A percentile compares a stretch with the other conserved stretches of the same genome.
Evolutionary conservation across 352 stramenopile species (phyloP).

Genomic region (Pythium periplocum): DNA sequence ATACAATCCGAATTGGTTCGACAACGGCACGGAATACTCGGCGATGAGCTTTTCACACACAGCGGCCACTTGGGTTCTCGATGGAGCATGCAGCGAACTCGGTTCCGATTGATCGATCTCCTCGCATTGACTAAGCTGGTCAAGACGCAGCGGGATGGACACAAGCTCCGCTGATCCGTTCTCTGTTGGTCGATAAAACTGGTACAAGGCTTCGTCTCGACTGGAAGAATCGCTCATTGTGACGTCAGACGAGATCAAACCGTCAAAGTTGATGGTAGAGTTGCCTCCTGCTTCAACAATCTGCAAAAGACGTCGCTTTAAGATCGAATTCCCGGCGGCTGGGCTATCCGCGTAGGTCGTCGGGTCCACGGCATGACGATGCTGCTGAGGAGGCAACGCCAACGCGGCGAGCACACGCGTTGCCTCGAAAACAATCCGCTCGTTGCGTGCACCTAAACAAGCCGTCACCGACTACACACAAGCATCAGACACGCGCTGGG

Average conservation of each 20-base stretch:
- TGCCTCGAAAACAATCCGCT: constrained; percentile 62
- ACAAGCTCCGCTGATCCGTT: constrained; percentile 8
- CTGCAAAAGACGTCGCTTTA: constrained; percentile 50
- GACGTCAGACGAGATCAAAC: constrained; percentile 27
- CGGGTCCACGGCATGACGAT: constrained; percentile 59
- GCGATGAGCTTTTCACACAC: constrained; percentile 54
- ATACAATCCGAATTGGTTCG: constrained; percentile 70
- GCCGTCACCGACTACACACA: constrained; percentile 19
- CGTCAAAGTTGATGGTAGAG: constrained; percentile 46
- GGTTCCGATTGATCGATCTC: not conserved
- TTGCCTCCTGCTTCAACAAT: constrained; percentile 41
- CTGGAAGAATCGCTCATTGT: constrained; percentile 9
- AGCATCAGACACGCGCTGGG: not conserved
- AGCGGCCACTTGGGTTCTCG: constrained; percentile 2
- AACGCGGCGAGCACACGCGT: constrained; percentile 72
- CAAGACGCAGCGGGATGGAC: constrained; percentile 4
- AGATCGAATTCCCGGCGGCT: constrained; percentile 27
- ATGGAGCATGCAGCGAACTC: not conserved
- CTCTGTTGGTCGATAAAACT: constrained; percentile 46
- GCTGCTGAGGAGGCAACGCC: constrained; percentile 54
- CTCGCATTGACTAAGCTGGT: not conserved
- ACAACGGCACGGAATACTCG: constrained; percentile 41
- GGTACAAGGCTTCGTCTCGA: constrained; percentile 29
- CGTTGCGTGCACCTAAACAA: constrained; percentile 60
- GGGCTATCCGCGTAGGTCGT: constrained; percentile 38